Conservation (phyloP, 2,329 filamentous ascomycete genomes). For the Fusarium guadeloupense region DNA sequence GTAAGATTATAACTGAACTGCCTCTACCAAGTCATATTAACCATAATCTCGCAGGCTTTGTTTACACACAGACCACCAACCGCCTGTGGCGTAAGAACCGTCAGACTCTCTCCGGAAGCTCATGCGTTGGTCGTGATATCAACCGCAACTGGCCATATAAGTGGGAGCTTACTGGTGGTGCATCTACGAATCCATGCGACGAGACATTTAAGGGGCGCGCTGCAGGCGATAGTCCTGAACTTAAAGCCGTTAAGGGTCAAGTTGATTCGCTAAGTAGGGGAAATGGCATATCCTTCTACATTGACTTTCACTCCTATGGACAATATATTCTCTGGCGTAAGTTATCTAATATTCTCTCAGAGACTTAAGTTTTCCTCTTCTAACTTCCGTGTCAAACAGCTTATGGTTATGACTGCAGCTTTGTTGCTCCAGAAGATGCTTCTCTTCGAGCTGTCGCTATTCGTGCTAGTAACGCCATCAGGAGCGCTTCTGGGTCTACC, state of each 20-base stretch:
- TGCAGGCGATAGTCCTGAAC: conserved; percentile 61
- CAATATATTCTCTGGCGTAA: conserved; percentile 68
- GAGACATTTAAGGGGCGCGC: conserved; percentile 58
- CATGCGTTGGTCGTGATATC: conserved; percentile 63
- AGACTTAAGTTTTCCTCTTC: too few species aligned
- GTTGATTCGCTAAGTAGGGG: conserved; percentile 42
- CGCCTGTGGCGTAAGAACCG: conserved; percentile 72
- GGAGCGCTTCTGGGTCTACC: conserved; percentile 9
- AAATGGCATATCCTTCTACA: conserved; percentile 65
- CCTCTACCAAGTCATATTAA: not conserved
- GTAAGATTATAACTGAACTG: conserved; percentile 42
- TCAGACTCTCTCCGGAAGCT: conserved; percentile 50
- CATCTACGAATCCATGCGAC: conserved; percentile 61
- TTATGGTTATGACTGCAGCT: conserved; percentile 26
- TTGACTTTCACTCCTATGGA: conserved; percentile 72
- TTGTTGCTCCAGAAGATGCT: conserved; percentile 24
- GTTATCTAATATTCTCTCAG: conserved; percentile 59
- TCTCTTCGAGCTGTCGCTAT: conserved; percentile 18
- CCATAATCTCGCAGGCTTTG: not conserved
- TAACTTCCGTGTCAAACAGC: conserved; percentile 51
- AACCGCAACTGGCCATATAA: conserved; percentile 69
- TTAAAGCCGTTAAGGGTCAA: conserved; percentile 53
- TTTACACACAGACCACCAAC: conserved; percentile 64
- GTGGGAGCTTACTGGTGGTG: conserved; percentile 60
- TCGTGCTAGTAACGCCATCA: conserved; percentile 18